phyloP scores from a whole-genome alignment of 768 basidiomycete genomes.

The Exidia glandulosa region DNA sequence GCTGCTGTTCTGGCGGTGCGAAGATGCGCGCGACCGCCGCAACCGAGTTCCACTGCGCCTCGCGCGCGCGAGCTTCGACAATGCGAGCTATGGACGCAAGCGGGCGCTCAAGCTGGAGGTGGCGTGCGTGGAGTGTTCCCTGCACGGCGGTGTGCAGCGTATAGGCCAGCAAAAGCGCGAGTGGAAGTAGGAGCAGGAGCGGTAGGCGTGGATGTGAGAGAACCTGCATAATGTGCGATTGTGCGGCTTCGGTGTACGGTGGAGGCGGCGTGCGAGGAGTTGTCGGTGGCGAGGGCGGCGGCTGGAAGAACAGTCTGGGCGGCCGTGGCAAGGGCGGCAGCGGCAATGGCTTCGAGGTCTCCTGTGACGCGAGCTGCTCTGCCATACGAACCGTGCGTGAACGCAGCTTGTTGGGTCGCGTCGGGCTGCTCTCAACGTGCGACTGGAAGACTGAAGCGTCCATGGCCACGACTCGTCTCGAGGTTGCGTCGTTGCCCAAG shows the following conservation, averaged over 20 bases:
- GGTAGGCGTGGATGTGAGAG: conserved; percentile 25
- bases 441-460: neutral
- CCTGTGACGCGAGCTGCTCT: neutral
- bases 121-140: neutral
- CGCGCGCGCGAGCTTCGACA: neutral
- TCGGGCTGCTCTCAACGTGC: neutral
- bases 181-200: conserved; percentile 22
- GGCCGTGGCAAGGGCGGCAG: neutral
- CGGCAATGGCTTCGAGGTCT: neutral
- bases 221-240: conserved; percentile 22
- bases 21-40: neutral
- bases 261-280: neutral
- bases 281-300: neutral
- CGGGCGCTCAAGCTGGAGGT: neutral
- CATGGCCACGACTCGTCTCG: neutral
- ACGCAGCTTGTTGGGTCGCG: neutral
- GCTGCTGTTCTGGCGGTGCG: neutral
- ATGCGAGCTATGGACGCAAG: neutral
- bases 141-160: neutral
- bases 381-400: neutral
- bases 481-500: neutral
- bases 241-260: neutral
- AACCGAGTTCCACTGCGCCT: neutral
- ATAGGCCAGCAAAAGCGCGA: neutral
- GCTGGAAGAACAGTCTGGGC: neutral